Evolutionary conservation across 2,329 filamentous ascomycete species (phyloP), one percentile per base, ranked within the genome.

Genomic region (Botrytis elliptica): DNA sequence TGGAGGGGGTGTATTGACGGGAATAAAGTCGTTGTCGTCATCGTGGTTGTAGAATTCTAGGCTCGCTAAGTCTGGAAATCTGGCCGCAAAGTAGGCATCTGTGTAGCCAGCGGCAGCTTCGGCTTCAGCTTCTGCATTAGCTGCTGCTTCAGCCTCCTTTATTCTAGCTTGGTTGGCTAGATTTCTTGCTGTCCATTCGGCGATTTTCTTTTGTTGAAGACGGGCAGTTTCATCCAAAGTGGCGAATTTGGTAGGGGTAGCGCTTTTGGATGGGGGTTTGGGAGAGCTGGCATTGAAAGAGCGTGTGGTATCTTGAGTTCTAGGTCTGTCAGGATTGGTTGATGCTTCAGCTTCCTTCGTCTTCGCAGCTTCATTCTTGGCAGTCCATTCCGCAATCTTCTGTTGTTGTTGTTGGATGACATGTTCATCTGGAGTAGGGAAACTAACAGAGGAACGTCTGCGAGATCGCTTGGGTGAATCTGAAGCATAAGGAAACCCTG

Each of bases 1-100:
- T 29, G 25, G n/a, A 29, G 52, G 52, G 3, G 12, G 25, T 1
- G 52, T 29, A 29, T 55, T 55, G 25, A 18, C 14, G 14, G n/a
- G n/a, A 0, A 18, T 2, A 1, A 29, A 57, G 2, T 2, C 18
- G n/a, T 57, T 7, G 7, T 57, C 14, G 0, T 57, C 3, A 29
- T 29, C 6, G 14, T 57, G n/a, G 3, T 57, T 57, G n/a, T 18
- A 29, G n/a, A 57, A 9, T 3, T 55, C 52, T 55, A 9, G 14
- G 4, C 16, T 14, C 2, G 52, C 14, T 8, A 29, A 25, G 1
- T n/a, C 46, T 12, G 46, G 22, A 52, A 52, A 52, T 52, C 46
- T 5, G 1, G 3, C 25, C 10, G 9, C 49, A 14, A 1, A 57
- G 14, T 29, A 57, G 0, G n/a, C n/a, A 0, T 57, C 52, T 8